phyloP scores from a whole-genome alignment of 768 basidiomycete genomes.

The Termitomyces bulborhizus region DNA sequence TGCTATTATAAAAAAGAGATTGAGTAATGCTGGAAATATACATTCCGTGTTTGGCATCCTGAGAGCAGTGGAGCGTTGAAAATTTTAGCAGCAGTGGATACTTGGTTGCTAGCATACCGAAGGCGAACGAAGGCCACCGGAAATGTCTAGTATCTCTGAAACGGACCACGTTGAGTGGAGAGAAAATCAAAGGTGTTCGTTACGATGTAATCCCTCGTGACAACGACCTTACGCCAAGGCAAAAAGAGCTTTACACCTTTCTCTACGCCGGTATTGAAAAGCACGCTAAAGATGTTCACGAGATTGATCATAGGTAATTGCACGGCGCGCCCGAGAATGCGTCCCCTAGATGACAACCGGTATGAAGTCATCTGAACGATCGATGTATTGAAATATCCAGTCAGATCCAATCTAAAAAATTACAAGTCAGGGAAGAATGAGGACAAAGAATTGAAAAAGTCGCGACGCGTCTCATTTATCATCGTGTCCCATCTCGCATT shows the following conservation, averaged over 20 bases:
- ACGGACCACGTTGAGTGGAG: neutral
- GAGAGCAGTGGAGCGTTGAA: neutral
- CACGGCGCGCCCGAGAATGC: too few species aligned
- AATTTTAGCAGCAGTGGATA: neutral
- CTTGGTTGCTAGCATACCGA: neutral
- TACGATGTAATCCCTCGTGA: too few species aligned
- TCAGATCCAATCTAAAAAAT: slow-evolving; percentile 3
- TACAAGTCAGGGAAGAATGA: slow-evolving; percentile 20
- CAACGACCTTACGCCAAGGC: neutral
- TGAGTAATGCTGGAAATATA: neutral
- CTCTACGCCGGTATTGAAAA: too few species aligned
- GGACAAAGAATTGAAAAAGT: slow-evolving; percentile 17
- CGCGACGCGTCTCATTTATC: slow-evolving; percentile 16
- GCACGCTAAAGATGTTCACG: too few species aligned
- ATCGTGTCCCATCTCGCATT: slow-evolving; percentile 19
- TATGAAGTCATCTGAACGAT: neutral
- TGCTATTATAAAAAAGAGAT: neutral
- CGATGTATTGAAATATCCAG: neutral
- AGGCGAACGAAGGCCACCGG: neutral
- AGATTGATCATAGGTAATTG: neutral
- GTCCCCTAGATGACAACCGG: neutral
- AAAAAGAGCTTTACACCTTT: neutral
- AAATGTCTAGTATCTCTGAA: too few species aligned
- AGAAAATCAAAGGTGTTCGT: neutral
- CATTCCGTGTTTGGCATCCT: neutral